phyloP scores from a whole-genome alignment of 805 yeast species.

The Teunomyces atbi region DNA sequence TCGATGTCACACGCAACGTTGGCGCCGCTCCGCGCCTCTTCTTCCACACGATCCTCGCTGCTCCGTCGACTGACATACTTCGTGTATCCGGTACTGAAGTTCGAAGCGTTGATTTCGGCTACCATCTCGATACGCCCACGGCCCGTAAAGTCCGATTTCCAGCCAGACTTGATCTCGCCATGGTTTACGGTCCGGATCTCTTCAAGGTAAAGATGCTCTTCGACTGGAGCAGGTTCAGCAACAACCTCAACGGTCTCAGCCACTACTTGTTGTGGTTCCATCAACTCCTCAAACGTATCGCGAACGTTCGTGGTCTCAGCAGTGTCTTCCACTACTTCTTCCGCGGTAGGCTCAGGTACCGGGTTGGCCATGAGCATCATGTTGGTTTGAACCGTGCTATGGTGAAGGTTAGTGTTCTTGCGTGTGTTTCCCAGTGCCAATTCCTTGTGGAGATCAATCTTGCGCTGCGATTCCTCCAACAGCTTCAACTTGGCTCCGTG shows the following conservation, averaged over 20 bases:
- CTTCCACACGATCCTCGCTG: slow-evolving; percentile 31
- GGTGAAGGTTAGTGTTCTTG: slow-evolving; percentile 19
- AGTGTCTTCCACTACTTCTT: slow-evolving; percentile 38
- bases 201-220: slow-evolving; percentile 52
- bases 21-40: slow-evolving; percentile 36
- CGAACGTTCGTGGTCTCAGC: slow-evolving; percentile 70
- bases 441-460: slow-evolving; percentile 10
- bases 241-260: background rate
- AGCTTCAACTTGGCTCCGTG: slow-evolving; percentile 53
- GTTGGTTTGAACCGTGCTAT: slow-evolving; percentile 29
- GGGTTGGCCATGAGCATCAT: slow-evolving; percentile 12
- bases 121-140: slow-evolving; percentile 78
- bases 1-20: slow-evolving; percentile 77
- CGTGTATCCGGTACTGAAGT: slow-evolving; percentile 50
- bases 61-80: slow-evolving; percentile 46
- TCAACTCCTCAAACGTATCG: background rate
- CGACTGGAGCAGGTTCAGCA: background rate
- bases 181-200: slow-evolving; percentile 70
- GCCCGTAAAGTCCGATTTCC: slow-evolving; percentile 89
- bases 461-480: slow-evolving; percentile 38
- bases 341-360: background rate
- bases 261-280: background rate
- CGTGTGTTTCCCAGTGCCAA: slow-evolving; percentile 3
- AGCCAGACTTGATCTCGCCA: slow-evolving; percentile 85
- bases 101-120: slow-evolving; percentile 63